Conservation (phyloP, 108 stramenopile species). For the Aurantiochytrium sp. region DNA sequence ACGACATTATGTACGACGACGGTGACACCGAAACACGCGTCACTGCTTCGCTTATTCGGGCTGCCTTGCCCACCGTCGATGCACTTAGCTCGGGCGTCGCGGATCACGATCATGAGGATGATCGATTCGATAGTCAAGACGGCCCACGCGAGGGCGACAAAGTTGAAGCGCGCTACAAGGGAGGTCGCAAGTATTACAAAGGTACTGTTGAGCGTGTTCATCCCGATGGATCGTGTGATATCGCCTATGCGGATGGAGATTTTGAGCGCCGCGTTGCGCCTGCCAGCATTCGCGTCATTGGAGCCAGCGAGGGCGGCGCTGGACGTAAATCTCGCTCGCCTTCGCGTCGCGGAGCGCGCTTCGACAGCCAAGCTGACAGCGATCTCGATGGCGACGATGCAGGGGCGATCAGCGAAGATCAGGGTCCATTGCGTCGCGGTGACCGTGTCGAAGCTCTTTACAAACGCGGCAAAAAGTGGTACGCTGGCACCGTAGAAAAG, state of each 20-base stretch:
- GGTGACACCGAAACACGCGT: constrained; percentile 33
- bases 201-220: constrained; percentile 33
- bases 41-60: not conserved
- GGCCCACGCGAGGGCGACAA: constrained; percentile 24
- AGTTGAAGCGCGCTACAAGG: constrained; percentile 33
- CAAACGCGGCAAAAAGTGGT: constrained; percentile 11
- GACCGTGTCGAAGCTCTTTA: constrained; percentile 21
- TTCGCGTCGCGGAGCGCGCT: not conserved
- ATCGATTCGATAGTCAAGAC: constrained; percentile 17
- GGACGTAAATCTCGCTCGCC: no score
- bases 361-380: not conserved
- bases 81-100: not conserved
- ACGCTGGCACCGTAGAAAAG: not conserved
- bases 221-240: constrained; percentile 45
- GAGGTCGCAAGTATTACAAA: constrained; percentile 28
- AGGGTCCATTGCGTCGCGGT: not conserved
- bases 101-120: not conserved
- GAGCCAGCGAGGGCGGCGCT: not conserved
- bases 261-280: not conserved
- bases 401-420: not conserved
- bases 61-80: not conserved
- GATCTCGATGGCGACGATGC: constrained; percentile 12
- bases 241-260: constrained; percentile 39
- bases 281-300: not conserved
- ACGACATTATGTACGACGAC: constrained; percentile 31